These are phyloP conservation scores for Artemisia tridentata DNA, from an alignment of 129 eudicot genomes.

Conservation along the genomic window DNA sequence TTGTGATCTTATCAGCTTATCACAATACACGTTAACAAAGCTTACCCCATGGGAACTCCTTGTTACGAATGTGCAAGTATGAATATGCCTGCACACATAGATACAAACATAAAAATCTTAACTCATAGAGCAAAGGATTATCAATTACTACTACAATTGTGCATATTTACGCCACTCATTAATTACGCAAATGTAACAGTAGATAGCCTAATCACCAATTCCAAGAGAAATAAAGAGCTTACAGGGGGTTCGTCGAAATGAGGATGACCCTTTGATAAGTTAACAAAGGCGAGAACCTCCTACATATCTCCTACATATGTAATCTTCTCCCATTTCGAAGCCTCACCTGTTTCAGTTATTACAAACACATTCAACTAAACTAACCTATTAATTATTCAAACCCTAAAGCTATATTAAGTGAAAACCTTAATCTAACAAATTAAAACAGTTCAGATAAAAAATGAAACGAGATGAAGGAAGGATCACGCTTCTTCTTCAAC, in stretches of 20 bases:
- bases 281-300: constrained; percentile 44
- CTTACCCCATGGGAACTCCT: constrained; percentile 99
- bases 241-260: constrained; percentile 82
- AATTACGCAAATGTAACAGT: neutral
- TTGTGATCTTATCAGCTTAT: too few relatives aligned
- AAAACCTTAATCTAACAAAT: constrained; percentile 16
- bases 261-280: constrained; percentile 82
- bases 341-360: constrained; percentile 44
- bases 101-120: constrained; percentile 14
- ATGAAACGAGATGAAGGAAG: constrained; percentile 1
- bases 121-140: neutral
- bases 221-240: constrained; percentile 38
- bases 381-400: constrained; percentile 4
- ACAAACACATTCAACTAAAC: constrained; percentile 8
- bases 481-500: constrained; percentile 69
- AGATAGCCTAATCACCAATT: too few relatives aligned
- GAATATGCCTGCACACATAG: constrained; percentile 63
- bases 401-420: constrained; percentile 16
- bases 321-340: constrained; percentile 91
- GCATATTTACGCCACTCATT: too few relatives aligned
- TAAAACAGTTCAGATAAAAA: neutral
- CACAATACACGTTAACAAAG: neutral
- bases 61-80: constrained; percentile 86
- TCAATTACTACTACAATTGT: neutral
- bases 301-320: constrained; percentile 66